Base-by-base conservation (phyloP, 2,329 filamentous ascomycete species). In the Colletotrichum trifolii region DNA sequence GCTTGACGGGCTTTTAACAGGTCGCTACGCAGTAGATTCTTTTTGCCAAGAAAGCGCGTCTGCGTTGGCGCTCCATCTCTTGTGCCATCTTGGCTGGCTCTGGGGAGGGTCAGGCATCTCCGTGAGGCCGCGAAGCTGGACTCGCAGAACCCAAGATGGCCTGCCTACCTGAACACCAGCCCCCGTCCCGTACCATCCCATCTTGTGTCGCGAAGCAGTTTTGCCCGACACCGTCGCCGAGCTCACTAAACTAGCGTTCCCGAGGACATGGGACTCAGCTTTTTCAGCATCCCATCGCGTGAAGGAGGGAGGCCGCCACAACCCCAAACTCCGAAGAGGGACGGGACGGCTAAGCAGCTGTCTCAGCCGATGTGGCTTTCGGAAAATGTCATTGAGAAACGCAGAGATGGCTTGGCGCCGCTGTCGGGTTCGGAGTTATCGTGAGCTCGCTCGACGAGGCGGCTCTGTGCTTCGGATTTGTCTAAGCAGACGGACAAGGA, bases 11-110 rank as follows among this genome's bases (percentile, higher is more conserved):
- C 17, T 17, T 15, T 53, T 60, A 45, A 39, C 33, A 60, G 11
- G 10, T 12, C 17, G 17, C 17, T 17, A 17, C 17, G 4, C 12
- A 45, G 42, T 12, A 43, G 8, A 25, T 25, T 38, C 10, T 33
- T 17, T 17, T 17, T 17, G 59, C 52, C 45, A 50, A 46, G 52
- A 4, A 46, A 9, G 8, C 9, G 36, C 59, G 50, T 43, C 50
- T 61, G 48, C 13, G 52, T 49, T 56, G 43, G 50, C 52, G 15
- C 33, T 47, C 52, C 17, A 61, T 56, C 59, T 56, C 52, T 61
- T 61, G 38, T 55, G 45, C 12, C 38, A 11, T 36, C 52, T 61
- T 50, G 52, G 45, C 38, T 17, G 39, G 38, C 52, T 11, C 49
- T 36, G 33, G 7, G 17, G 25, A 9, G 17, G 17, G 17, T 17